These are phyloP conservation scores for Cladorrhinum samala DNA, from an alignment of 495 filamentous ascomycete genomes.

Conservation along the genomic window DNA sequence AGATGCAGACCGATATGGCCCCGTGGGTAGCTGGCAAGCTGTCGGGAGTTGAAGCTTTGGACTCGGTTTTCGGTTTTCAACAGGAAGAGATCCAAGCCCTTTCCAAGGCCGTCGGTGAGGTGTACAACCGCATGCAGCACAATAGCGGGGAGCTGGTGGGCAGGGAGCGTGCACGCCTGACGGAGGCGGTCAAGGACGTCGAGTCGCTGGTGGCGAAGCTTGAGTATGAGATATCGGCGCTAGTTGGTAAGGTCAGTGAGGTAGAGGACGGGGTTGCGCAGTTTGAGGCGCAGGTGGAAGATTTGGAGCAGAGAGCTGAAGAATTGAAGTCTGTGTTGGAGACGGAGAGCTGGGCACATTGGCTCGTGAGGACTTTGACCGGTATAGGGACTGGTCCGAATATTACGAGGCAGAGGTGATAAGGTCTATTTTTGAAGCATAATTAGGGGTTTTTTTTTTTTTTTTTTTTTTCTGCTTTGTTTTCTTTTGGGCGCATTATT, in stretches of 20 bases:
- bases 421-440: neutral
- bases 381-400: constrained; percentile 55
- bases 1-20: constrained; percentile 45
- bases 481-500: neutral
- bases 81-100: constrained; percentile 60
- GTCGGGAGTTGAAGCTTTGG: constrained; percentile 54
- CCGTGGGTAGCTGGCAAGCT: constrained; percentile 67
- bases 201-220: constrained; percentile 80
- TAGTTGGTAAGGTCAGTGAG: constrained; percentile 78
- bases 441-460: neutral
- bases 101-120: constrained; percentile 60
- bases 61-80: constrained; percentile 53
- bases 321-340: constrained; percentile 61
- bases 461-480: neutral
- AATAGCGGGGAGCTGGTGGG: constrained; percentile 59
- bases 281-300: constrained; percentile 73
- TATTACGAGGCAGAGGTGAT: constrained; percentile 32
- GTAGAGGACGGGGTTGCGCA: constrained; percentile 77
- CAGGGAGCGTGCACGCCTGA: constrained; percentile 59
- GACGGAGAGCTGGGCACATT: constrained; percentile 57
- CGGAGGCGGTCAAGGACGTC: constrained; percentile 72
- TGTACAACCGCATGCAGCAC: constrained; percentile 58
- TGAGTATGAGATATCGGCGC: constrained; percentile 83
- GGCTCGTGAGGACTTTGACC: constrained; percentile 51
- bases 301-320: constrained; percentile 67